These are phyloP conservation scores for Thelephora ganbajun DNA, from an alignment of 768 basidiomycete genomes.

Conservation along the genomic window DNA sequence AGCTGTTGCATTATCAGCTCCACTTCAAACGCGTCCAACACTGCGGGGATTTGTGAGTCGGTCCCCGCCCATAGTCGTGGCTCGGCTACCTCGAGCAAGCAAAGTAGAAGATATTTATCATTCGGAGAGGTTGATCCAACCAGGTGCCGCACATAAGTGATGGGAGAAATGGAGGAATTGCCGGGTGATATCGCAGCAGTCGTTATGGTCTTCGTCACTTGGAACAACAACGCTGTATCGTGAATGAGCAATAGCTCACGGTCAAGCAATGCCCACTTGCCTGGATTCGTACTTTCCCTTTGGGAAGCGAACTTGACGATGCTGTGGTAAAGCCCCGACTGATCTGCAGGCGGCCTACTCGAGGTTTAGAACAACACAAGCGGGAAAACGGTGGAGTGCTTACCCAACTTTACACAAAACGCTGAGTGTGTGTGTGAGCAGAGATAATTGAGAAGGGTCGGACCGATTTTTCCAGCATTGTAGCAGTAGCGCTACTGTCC, in stretches of 20 bases:
- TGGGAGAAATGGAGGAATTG: constrained; percentile 11
- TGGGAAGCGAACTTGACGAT: constrained; percentile 4
- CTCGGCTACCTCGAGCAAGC: constrained; percentile 46
- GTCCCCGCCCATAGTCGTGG: constrained; percentile 59
- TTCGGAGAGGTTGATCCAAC: constrained; percentile 44
- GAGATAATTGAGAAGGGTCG: not conserved
- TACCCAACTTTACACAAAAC: constrained; percentile 7
- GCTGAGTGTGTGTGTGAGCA: constrained; percentile 9
- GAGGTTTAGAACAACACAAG: not conserved
- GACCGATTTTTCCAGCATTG: constrained; percentile 8
- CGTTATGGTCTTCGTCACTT: not conserved
- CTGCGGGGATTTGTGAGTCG: constrained; percentile 28
- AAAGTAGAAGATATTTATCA: constrained; percentile 51
- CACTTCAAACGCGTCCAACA: constrained; percentile 63
- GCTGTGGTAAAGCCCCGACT: constrained; percentile 6
- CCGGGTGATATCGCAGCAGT: not conserved
- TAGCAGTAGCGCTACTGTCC: constrained; percentile 5
- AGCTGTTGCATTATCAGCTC: constrained; percentile 56
- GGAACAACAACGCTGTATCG: not conserved
- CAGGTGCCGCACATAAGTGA: constrained; percentile 39
- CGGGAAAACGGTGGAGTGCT: not conserved
- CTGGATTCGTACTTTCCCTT: not conserved
- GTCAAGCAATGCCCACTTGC: not conserved
- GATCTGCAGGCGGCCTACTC: constrained; percentile 7
- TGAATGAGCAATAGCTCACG: not conserved